phyloP scores from a whole-genome alignment of 805 yeast species.

The Starmerella asiatica region DNA sequence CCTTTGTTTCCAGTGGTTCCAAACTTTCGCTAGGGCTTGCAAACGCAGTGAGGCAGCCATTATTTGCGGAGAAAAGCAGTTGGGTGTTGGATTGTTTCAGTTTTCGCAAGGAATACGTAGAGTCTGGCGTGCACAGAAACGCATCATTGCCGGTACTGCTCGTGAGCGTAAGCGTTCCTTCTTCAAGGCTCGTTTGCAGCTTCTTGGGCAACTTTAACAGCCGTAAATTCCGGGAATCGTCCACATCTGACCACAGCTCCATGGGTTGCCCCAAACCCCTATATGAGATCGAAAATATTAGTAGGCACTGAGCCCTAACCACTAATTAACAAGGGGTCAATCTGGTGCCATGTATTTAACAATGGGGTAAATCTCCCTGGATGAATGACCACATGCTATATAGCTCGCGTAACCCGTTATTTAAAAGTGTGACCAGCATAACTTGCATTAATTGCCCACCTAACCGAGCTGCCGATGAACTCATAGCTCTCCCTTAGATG shows the following conservation, averaged over 20 bases:
- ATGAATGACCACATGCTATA: no score
- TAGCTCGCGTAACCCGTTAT: no score
- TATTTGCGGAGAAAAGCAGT: conserved; percentile 33
- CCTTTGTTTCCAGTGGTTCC: conserved; percentile 16
- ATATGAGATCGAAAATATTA: no score
- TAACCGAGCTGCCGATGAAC: no score
- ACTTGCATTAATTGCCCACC: no score
- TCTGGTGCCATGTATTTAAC: no score
- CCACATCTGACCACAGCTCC: conserved; percentile 1
- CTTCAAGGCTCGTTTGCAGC: conserved; percentile 18
- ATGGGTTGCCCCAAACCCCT: no score
- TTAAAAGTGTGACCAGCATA: no score
- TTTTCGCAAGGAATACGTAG: conserved; percentile 15
- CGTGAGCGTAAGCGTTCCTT: conserved; percentile 10
- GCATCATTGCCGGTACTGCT: conserved; percentile 9
- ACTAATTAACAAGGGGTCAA: no score
- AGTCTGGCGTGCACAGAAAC: conserved; percentile 14
- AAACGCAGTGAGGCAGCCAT: conserved; percentile 15
- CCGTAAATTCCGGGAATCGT: conserved; percentile 10
- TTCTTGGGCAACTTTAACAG: conserved; percentile 24
- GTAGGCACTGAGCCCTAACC: no score
- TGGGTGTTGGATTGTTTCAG: conserved; percentile 72
- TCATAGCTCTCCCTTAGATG: no score
- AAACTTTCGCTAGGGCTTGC: conserved; percentile 21
- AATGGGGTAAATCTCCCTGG: no score